A percentile compares a stretch with the other conserved stretches of the same genome.
Conservation (phyloP, 1,139 yeast species). For the Geotrichum phurueaensis region DNA sequence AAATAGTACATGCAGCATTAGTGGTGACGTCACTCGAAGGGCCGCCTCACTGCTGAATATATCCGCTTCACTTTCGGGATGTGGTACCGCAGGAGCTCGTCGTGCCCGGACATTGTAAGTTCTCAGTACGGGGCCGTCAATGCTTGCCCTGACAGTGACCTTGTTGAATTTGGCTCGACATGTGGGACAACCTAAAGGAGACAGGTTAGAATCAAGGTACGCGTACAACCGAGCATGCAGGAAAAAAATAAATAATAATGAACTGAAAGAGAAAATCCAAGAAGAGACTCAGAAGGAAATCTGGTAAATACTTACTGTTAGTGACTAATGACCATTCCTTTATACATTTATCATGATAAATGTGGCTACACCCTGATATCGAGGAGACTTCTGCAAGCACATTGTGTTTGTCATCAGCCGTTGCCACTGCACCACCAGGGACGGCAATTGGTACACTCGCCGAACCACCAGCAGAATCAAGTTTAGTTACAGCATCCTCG, state of each 20-base stretch:
- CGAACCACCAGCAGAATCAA: neutral
- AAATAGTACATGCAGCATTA: neutral
- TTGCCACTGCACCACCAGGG: neutral
- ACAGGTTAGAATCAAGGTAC: neutral
- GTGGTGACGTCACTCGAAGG: constrained; percentile 3
- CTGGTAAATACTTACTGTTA: constrained; percentile 35
- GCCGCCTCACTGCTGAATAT: constrained; percentile 1
- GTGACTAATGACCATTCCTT: constrained; percentile 47
- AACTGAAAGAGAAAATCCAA: neutral
- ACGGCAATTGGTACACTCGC: neutral
- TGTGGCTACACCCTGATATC: constrained; percentile 38
- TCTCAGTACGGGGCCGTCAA: constrained; percentile 20
- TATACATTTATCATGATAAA: constrained; percentile 47
- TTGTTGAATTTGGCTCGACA: constrained; percentile 40
- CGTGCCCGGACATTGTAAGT: constrained; percentile 15
- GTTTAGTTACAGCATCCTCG: neutral
- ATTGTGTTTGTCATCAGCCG: neutral
- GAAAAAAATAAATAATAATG: neutral
- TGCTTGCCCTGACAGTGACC: constrained; percentile 22
- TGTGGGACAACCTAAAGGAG: constrained; percentile 42
- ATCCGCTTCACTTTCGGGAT: constrained; percentile 10
- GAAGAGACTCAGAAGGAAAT: neutral
- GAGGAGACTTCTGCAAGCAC: constrained; percentile 22
- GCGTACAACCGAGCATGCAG: neutral
- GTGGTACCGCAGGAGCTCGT: constrained; percentile 16